phyloP scores from a whole-genome alignment of 768 basidiomycete species.

The Multifurca ochricompacta region DNA sequence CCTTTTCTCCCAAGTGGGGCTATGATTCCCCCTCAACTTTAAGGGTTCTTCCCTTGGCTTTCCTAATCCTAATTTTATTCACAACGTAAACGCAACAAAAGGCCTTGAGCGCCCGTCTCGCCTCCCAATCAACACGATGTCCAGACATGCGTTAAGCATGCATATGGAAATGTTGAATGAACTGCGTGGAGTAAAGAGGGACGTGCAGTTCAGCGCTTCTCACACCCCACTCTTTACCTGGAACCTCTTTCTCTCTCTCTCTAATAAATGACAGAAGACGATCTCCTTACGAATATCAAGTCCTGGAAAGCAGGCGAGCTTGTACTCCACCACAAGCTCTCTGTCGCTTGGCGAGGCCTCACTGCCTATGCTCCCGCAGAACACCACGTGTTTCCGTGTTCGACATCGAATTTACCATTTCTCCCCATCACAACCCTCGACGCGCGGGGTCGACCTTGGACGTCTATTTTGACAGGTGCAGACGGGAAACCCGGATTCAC shows the following conservation, averaged over 20 bases:
- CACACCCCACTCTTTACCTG: background rate
- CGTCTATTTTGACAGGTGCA: slow-evolving; percentile 42
- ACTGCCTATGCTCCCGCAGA: background rate
- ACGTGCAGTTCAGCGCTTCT: background rate
- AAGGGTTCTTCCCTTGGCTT: background rate
- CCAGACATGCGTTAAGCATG: background rate
- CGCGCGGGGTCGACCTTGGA: slow-evolving; percentile 45
- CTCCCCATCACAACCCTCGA: slow-evolving; percentile 53
- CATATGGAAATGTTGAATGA: background rate
- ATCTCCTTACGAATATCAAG: background rate
- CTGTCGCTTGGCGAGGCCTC: slow-evolving; percentile 1
- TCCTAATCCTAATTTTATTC: background rate
- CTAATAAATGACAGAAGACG: background rate
- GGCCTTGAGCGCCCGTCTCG: background rate
- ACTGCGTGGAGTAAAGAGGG: background rate
- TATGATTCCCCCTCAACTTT: background rate
- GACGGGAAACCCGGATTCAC: slow-evolving; percentile 44
- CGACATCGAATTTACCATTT: slow-evolving; percentile 27
- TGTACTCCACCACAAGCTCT: background rate
- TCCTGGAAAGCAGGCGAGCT: background rate
- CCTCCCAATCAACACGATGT: background rate
- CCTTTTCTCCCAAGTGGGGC: background rate
- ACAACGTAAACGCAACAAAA: background rate
- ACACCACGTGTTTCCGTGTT: slow-evolving; percentile 5
- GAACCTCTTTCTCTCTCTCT: background rate